Conservation (phyloP, 352 stramenopile genomes). For the Pythium phragmitis region DNA sequence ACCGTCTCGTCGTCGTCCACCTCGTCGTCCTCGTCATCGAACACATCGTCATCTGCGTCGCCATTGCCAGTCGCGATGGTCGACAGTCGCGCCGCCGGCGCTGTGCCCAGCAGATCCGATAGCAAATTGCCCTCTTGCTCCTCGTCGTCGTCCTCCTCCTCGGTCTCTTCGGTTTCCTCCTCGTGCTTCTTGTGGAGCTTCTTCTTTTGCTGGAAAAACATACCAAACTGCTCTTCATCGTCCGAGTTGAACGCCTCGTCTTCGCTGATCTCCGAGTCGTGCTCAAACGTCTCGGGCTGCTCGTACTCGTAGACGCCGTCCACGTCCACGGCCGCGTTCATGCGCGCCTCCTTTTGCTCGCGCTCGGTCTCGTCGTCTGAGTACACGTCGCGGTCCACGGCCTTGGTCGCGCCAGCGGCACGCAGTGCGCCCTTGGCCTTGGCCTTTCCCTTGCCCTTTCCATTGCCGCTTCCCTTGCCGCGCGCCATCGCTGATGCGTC, state of each 20-base stretch:
- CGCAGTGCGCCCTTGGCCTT: slow-evolving; percentile 17
- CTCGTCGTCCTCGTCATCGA: slow-evolving; percentile 34
- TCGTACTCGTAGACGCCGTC: slow-evolving; percentile 85
- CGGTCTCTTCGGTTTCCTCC: slow-evolving; percentile 30
- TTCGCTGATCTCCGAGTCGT: slow-evolving; percentile 94
- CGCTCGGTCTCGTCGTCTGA: slow-evolving; percentile 66
- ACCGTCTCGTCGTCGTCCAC: slow-evolving; percentile 42
- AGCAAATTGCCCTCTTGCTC: slow-evolving; percentile 67
- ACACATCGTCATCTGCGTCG: slow-evolving; percentile 24
- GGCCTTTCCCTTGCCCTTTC: slow-evolving; percentile 13
- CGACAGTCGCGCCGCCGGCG: slow-evolving; percentile 50
- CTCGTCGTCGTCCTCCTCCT: slow-evolving; percentile 44
- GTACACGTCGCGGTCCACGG: slow-evolving; percentile 61
- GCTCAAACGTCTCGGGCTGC: slow-evolving; percentile 65
- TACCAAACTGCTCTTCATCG: slow-evolving; percentile 87
- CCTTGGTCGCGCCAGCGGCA: slow-evolving; percentile 22
- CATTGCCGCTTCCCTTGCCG: slow-evolving; percentile 25
- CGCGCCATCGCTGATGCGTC: slow-evolving; percentile 10
- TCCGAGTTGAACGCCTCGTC: slow-evolving; percentile 94
- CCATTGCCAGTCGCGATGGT: slow-evolving; percentile 39
- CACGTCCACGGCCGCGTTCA: slow-evolving; percentile 72
- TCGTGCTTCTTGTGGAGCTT: slow-evolving; percentile 12
- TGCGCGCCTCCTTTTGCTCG: slow-evolving; percentile 59
- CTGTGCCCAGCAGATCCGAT: slow-evolving; percentile 67
- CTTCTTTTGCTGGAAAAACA: slow-evolving; percentile 65